phyloP scores from a whole-genome alignment of 257 asterid species.

The Primulina tabacum region DNA sequence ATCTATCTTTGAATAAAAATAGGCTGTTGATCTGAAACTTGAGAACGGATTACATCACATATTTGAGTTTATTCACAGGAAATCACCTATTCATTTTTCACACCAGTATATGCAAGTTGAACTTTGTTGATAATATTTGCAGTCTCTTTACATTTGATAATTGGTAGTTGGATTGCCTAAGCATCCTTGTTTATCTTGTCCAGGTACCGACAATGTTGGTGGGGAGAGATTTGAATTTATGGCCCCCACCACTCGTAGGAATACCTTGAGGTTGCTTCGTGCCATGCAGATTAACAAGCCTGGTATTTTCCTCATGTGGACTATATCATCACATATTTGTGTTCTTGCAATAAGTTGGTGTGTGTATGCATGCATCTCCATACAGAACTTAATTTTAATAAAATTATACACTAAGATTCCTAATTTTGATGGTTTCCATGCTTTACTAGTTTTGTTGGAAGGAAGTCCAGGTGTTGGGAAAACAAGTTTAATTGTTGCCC shows the following conservation, averaged over 20 bases:
- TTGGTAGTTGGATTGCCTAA: neutral
- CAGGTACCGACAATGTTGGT: conserved; percentile 48
- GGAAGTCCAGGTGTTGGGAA: conserved; percentile 99
- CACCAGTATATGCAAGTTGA: conserved; percentile 13
- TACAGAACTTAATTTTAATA: too few relatives aligned
- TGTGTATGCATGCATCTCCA: neutral
- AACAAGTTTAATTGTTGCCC: conserved; percentile 84
- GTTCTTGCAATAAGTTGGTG: neutral
- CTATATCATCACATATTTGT: conserved; percentile 11
- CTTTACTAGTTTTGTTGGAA: conserved; percentile 71
- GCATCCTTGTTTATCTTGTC: conserved; percentile 23
- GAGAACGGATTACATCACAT: neutral
- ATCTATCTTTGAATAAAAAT: neutral
- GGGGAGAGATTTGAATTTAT: conserved; percentile 63
- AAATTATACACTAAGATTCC: conserved; percentile 14
- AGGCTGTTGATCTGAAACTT: neutral
- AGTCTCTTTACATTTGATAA: neutral
- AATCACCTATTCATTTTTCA: neutral
- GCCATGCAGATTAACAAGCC: conserved; percentile 98
- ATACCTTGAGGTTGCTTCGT: conserved; percentile 87
- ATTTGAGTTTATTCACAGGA: neutral
- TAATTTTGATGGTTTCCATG: conserved; percentile 32
- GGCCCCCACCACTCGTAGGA: conserved; percentile 90
- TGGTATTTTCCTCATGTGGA: conserved; percentile 42
- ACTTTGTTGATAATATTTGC: conserved; percentile 1